Percentiles rank a stretch among this genome's conserved stretches.
phyloP scores from a whole-genome alignment of 331 rosid genomes.

The Malus hybrid region DNA sequence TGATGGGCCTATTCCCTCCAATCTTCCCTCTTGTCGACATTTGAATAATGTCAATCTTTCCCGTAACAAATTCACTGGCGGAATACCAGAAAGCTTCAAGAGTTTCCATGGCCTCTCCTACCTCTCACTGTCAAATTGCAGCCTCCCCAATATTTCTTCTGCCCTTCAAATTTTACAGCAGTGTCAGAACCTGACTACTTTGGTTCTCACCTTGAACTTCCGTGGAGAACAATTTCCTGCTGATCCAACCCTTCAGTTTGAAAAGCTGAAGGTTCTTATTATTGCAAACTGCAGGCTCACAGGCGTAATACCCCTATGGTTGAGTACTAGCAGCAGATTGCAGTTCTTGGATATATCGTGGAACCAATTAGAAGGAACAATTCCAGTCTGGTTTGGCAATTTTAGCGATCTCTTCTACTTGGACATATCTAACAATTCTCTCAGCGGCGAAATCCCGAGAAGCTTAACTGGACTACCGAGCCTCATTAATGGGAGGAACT shows the following conservation, averaged over 20 bases:
- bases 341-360: slow-evolving; percentile 29
- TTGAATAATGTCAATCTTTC: slow-evolving; percentile 3
- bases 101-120: slow-evolving; percentile 3
- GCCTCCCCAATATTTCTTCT: neutral
- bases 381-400: slow-evolving; percentile 22
- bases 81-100: slow-evolving; percentile 21
- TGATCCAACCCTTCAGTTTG: slow-evolving; percentile 7
- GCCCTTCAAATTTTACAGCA: slow-evolving; percentile 8
- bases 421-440: slow-evolving; percentile 24
- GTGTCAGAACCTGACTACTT: slow-evolving; percentile 14
- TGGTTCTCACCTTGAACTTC: slow-evolving; percentile 22
- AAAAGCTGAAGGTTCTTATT: neutral
- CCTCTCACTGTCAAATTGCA: slow-evolving; percentile 20
- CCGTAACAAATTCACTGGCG: slow-evolving; percentile 3
- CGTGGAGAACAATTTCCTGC: slow-evolving; percentile 18
- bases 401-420: slow-evolving; percentile 17
- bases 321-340: slow-evolving; percentile 4
- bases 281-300: slow-evolving; percentile 19
- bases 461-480: slow-evolving; percentile 6
- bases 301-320: slow-evolving; percentile 24
- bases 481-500: slow-evolving; percentile 1
- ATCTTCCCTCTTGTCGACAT: slow-evolving; percentile 17
- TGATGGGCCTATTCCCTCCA: slow-evolving; percentile 5
- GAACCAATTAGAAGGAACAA: slow-evolving; percentile 12
- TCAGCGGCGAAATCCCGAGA: slow-evolving; percentile 12